phyloP scores from a whole-genome alignment of 2,329 filamentous ascomycete species.

The Xylaria sp. region DNA sequence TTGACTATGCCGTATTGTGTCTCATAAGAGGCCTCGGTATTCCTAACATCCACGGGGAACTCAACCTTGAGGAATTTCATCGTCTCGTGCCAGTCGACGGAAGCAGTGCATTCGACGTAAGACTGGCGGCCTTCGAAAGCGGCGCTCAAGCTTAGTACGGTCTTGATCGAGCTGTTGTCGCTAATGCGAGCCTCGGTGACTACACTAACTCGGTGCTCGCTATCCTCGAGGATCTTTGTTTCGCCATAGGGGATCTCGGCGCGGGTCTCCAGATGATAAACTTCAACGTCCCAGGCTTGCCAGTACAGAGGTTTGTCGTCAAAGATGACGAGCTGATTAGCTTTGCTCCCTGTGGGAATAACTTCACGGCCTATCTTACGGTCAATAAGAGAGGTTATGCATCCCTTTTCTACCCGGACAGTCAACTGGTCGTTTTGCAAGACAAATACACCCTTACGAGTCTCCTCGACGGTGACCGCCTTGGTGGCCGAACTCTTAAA shows the following conservation, averaged over 20 bases:
- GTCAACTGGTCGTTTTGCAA: conserved; percentile 81
- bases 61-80: conserved; percentile 99
- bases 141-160: conserved; percentile 82
- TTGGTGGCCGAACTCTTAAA: conserved; percentile 60
- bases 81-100: conserved; percentile 96
- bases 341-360: conserved; percentile 77
- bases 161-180: conserved; percentile 85
- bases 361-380: conserved; percentile 78
- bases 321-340: conserved; percentile 92
- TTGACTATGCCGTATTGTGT: conserved; percentile 91
- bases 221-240: conserved; percentile 77
- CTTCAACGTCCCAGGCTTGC: conserved; percentile 98
- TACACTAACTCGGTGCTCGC: conserved; percentile 81
- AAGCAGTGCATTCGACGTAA: conserved; percentile 80
- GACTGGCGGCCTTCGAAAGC: conserved; percentile 72
- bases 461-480: conserved; percentile 64
- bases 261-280: conserved; percentile 90
- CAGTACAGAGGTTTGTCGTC: conserved; percentile 98
- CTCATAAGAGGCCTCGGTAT: conserved; percentile 94
- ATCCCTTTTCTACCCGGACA: conserved; percentile 77
- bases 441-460: conserved; percentile 73
- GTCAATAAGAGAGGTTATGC: conserved; percentile 87
- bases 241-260: conserved; percentile 76
- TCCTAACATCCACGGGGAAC: conserved; percentile 91
- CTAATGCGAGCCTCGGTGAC: conserved; percentile 89